Evolutionary conservation across 805 yeast species (phyloP), one percentile per base, ranked within the genome.

Genomic region (Trichomonascus vanleenenianus): DNA sequence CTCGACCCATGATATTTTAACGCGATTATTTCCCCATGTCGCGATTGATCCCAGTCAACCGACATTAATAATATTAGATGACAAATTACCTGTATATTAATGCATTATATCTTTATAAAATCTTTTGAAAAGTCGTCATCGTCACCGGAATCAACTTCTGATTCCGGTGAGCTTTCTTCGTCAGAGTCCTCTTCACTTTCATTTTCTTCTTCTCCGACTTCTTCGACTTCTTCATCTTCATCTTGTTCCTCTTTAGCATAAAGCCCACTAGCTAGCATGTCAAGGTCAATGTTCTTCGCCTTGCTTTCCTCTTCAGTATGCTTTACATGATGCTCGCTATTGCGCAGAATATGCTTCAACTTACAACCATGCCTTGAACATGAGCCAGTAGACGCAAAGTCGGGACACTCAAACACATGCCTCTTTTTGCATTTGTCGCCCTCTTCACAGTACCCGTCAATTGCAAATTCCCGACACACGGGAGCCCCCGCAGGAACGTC

Each of bases 401-500:
- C 91, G 0, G 94, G 91, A 62, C 94, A 85, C 47, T 76, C 75
- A 52, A 68, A 73, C 12, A 64, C 61, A 57, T 85, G 95, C 31
- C 72, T 61, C 39, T 74, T 71, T 4, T 73, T 68, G 57, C 94
- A 85, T 27, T 56, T 51, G 20, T 63, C 56, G 0, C 93, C 95
- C 19, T 75, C 60, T 27, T 67, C 73, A 61, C 94, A 85, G 64
- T 75, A 83, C 1, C 89, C 88, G 14, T 76, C 75, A 30, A 79
- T 54, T 3, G 89, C 74, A 65, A 85, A 85, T 25, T 74, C 78
- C 18, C 85, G 67, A 56, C 95, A 85, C 0, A 77, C 67, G 57
- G 68, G 63, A 2, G 78, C 63, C 25, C 67, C 71, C 39, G 59
- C 54, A 22, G 52, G 61, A 33, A 70, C 76, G 43, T 55, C 55